Percentiles rank a stretch among this genome's conserved stretches.
Evolutionary conservation across 2,329 filamentous ascomycete genomes (phyloP).

Genomic region (Diplodia intermedia): DNA sequence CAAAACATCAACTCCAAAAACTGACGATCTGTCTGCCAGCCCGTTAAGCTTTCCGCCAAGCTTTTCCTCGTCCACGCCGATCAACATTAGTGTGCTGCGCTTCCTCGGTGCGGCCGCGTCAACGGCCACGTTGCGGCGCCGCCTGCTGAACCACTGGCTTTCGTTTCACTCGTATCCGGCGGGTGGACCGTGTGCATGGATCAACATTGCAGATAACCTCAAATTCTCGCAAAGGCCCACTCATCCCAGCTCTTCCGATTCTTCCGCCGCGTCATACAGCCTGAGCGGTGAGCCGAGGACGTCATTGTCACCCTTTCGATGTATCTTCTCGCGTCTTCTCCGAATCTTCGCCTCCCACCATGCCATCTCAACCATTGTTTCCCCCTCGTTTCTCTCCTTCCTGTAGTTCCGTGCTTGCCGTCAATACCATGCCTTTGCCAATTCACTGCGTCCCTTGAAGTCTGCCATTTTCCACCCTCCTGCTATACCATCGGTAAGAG

Average conservation of each 20-base stretch:
- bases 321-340: not conserved
- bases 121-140: not conserved
- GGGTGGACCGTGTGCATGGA: slow-evolving; percentile 13
- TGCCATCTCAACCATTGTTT: not conserved
- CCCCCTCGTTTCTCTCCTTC: not conserved
- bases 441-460: not conserved
- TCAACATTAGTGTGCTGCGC: not conserved
- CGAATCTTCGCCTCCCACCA: not conserved
- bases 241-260: not conserved
- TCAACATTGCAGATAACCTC: slow-evolving; percentile 12
- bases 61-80: slow-evolving; percentile 1
- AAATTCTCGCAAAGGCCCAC: slow-evolving; percentile 12
- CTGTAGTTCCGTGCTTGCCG: not conserved
- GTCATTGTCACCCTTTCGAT: slow-evolving; percentile 8
- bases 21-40: not conserved
- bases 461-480: not conserved
- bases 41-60: slow-evolving; percentile 17
- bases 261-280: slow-evolving; percentile 20
- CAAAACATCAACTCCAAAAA: not conserved
- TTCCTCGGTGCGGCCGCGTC: not conserved
- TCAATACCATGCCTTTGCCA: not conserved
- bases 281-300: slow-evolving; percentile 7
- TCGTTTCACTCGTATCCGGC: not conserved
- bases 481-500: not conserved
- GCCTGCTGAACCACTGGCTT: not conserved